Percentiles rank a stretch among this genome's conserved stretches.
Evolutionary conservation across 176 grass and related monocot genomes (phyloP).

Genomic region (Paspalum vaginatum): DNA sequence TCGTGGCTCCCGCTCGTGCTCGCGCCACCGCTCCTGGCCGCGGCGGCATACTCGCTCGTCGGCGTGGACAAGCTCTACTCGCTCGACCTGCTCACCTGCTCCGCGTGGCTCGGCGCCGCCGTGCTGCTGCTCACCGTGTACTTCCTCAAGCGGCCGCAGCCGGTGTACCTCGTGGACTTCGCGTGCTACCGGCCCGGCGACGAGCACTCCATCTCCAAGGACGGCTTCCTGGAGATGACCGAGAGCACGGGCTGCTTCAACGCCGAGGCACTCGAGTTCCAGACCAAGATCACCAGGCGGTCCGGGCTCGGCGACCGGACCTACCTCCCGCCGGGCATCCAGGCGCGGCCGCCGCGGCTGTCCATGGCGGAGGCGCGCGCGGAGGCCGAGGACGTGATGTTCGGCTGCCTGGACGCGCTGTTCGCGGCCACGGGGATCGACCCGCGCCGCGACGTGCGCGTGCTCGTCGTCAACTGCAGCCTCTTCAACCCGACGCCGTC

Average conservation of each 20-base stretch:
- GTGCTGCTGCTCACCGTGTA: slow-evolving; percentile 39
- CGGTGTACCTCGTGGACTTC: slow-evolving; percentile 76
- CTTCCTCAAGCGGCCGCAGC: slow-evolving; percentile 53
- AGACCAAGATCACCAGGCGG: slow-evolving; percentile 65
- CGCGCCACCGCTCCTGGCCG: slow-evolving; percentile 31
- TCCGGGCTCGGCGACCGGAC: slow-evolving; percentile 72
- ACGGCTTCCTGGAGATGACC: slow-evolving; percentile 63
- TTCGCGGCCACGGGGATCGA: slow-evolving; percentile 60
- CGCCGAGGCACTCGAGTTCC: slow-evolving; percentile 60
- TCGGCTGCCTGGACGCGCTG: slow-evolving; percentile 65
- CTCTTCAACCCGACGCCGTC: slow-evolving; percentile 80
- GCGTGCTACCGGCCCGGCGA: slow-evolving; percentile 67
- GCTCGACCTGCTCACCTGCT: slow-evolving; percentile 43
- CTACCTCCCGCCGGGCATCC: slow-evolving; percentile 70
- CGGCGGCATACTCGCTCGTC: slow-evolving; percentile 42
- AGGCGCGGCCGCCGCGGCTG: slow-evolving; percentile 60
- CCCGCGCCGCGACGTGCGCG: slow-evolving; percentile 60
- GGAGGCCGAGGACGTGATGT: slow-evolving; percentile 75
- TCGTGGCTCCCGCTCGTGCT: slow-evolving; percentile 38
- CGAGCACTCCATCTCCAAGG: slow-evolving; percentile 60
- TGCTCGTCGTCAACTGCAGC: slow-evolving; percentile 78
- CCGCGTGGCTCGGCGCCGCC: slow-evolving; percentile 23
- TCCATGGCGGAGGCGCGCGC: slow-evolving; percentile 63
- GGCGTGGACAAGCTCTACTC: slow-evolving; percentile 38
- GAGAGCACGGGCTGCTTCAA: slow-evolving; percentile 54